Base-by-base conservation (phyloP, 202 grass and related monocot species). In the Eragrostis tef region DNA sequence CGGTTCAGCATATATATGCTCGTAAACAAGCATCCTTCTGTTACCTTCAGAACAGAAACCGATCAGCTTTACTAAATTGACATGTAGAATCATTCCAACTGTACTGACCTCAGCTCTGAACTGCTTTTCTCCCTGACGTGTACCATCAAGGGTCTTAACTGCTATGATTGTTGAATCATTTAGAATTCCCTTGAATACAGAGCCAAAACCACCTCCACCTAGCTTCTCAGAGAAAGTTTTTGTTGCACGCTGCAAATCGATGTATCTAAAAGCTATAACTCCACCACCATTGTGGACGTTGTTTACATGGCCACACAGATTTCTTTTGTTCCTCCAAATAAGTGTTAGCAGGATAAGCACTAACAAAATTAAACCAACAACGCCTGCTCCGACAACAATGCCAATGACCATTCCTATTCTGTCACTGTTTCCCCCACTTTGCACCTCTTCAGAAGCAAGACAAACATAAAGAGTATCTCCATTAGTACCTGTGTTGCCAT, bases 101-200 rank as follows among this genome's bases (percentile, higher is more conserved):
- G 81, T 66, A 67, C 80, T 83, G 21, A 83, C 48, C 70, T 83
- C 70, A 20, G 80, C 80, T 25, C 70, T 74, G 2, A 83, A 74
- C 24, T 83, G 60, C 36, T 75, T 83, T 24, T 83, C 81, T 54
- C 81, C 69, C 50, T 73, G 69, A 7, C 14, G 9, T 13, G 58
- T n/a, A 25, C 80, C 58, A 42, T 64, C 47, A 27, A 83, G 49
- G 41, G 22, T 66, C 14, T 83, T 83, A 49, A 74, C 59, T 1
- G 80, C 80, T 44, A 74, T 74, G 21, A 9, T 26, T 19, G 31
- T 64, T 8, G 70, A 66, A 31, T 54, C 6, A n/a, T 11, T 53
- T 21, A 83, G 31, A 53, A 74, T 26, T 4, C 80, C 80, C 24
- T 66, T 66, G 21, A 54, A 83, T 27, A 83, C 81, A 56, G 50